phyloP scores from a whole-genome alignment of 106 monocot species.

The Hemerocallis citrina region DNA sequence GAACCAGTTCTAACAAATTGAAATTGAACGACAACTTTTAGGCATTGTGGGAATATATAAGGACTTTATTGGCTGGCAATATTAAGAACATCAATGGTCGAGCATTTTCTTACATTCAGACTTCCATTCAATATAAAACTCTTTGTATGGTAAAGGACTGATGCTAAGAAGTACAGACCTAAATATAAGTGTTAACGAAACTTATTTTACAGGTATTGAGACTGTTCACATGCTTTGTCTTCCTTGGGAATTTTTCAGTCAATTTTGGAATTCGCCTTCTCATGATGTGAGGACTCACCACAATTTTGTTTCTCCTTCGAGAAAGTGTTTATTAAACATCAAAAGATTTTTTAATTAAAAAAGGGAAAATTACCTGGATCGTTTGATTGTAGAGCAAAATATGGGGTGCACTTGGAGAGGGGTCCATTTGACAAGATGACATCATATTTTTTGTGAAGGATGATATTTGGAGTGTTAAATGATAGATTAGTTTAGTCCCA shows the following conservation, averaged over 20 bases:
- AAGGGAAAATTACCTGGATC: constrained; percentile 3
- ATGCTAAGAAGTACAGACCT: no score
- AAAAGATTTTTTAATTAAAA: neutral
- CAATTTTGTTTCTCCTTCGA: neutral
- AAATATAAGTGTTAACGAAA: no score
- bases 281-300: constrained; percentile 63
- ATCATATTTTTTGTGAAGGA: constrained; percentile 94
- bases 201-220: constrained; percentile 81
- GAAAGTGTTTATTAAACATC: neutral
- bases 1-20: no score
- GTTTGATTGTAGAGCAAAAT: constrained; percentile 63
- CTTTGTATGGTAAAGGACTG: no score
- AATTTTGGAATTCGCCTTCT: constrained; percentile 97
- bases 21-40: no score
- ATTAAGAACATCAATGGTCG: no score
- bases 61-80: no score
- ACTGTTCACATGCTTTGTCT: constrained; percentile 82
- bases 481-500: no score
- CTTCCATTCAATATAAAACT: no score
- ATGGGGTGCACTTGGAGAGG: constrained; percentile 88
- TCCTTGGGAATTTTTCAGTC: constrained; percentile 84
- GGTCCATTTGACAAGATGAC: constrained; percentile 74
- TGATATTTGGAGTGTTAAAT: constrained; percentile 96
- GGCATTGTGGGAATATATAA: no score
- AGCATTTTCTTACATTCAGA: no score